Base-by-base conservation (phyloP, 257 asterid species). In the Eustoma russellianum region DNA sequence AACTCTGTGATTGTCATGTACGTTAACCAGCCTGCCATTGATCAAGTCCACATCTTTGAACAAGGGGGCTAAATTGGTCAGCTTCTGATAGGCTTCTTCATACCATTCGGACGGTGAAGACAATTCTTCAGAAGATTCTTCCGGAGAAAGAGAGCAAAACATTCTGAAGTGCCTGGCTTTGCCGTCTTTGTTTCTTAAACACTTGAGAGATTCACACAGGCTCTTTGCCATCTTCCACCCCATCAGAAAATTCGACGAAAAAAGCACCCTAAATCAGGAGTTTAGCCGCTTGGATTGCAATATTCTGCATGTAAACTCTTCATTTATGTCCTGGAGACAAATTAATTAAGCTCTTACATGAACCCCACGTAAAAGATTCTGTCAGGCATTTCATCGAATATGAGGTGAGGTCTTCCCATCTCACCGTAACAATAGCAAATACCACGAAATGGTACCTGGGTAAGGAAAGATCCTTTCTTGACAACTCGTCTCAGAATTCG, bases 31-130 rank as follows among this genome's bases (percentile, higher is more conserved):
- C 67, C 81, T 75, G 58, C 97, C 95, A 65, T 77, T 77, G 64
- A 81, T 48, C 74, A 87, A 69, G 74, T 87, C 95, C 51, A 82
- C 47, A 46, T 74, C 71, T 71, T 80, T 87, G 60, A 87, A 56
- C 33, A 57, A 57, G 40, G 53, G 74, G 67, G 83, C 62, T 76
- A 80, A 78, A 66, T 79, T 83, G 41, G 57, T 65, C 71, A 83
- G 78, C 82, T 70, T 88, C 13, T 14, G 17, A 17, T 71, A 78
- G 48, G 88, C 76, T 44, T 59, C 68, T 17, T 73, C 94, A 33
- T 70, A 78, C 96, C 96, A 91, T 63, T 84, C 94, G 5, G 74
- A 58, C 56, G 90, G 66, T 4, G 68, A 66, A 62, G 50, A 17
- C 34, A 66, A 74, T 24, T 57, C 71, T 33, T 66, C 67, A 52